Evolutionary conservation across 1,139 yeast genomes (phyloP), one percentile per base, ranked within the genome.

Genomic region (Keqinozyma sinolaborantium): DNA sequence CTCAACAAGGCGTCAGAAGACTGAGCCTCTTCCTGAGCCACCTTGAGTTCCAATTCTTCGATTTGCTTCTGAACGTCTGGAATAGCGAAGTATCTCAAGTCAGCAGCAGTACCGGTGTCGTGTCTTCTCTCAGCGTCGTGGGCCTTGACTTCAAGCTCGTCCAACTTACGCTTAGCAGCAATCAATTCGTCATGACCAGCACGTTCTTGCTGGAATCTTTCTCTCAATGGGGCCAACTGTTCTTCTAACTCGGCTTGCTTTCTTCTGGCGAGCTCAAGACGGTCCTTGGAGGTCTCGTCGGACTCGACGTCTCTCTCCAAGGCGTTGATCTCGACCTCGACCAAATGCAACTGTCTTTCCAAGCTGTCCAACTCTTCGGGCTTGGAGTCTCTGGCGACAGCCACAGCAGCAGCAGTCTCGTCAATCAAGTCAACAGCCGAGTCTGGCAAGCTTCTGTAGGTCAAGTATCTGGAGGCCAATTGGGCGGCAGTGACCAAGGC

Each of bases 401-500:
- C 97, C 30, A 92, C 98, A 35, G 95, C 80, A 2, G 98, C 98
- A 31, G 97, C 95, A 7, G 97, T 77, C 57, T 92, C 97, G 66
- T 92, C 99, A 45, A 92, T 87, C 49, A 92, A 71, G 60, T 92
- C 99, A 40, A 92, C 95, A 1, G 99, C 99, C 12, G 96, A 86
- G 58, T 92, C 99, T 5, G 99, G 99, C 47, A 94, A 72, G 54
- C 94, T 85, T 63, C 98, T 80, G 65, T 90, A 90, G 4, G 98
- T 95, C 48, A 92, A 74, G 56, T 92, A 92, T 47, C 98, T 77
- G 28, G 95, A 84, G 19, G 98, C 98, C 48, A 94, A 69, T 58
- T 86, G 95, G 16, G 98, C 95, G 34, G 98, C 97, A 23, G 95
- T 66, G 5, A 94, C 98, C 42, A 92, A 71, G 1, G 98, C 97